Conservation (phyloP, 139 green algal species). For the Ettlia oleoabundans region DNA sequence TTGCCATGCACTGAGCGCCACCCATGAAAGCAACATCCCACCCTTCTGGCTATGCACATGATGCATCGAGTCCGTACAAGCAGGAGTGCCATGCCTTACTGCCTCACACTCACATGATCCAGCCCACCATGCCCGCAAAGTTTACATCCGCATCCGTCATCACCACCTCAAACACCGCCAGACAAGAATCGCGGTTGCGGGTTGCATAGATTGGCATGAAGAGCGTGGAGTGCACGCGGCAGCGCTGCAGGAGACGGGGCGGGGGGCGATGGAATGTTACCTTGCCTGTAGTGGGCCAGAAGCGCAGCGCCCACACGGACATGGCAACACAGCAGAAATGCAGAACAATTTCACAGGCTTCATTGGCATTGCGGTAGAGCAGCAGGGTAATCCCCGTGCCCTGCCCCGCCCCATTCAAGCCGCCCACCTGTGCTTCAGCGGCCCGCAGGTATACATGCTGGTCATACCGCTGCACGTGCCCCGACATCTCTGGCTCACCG, state of each 20-base stretch:
- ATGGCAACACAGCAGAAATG: too few species aligned
- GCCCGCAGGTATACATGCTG: slow-evolving; percentile 80
- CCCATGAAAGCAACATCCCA: not conserved
- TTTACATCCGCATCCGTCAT: slow-evolving; percentile 68
- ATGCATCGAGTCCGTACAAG: too few species aligned
- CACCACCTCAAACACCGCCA: slow-evolving; percentile 84
- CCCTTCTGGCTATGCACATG: not conserved
- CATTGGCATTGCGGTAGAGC: too few species aligned
- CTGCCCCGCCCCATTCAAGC: too few species aligned
- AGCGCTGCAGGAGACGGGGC: too few species aligned
- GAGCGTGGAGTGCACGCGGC: slow-evolving; percentile 74
- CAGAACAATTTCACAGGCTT: too few species aligned
- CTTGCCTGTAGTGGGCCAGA: too few species aligned
- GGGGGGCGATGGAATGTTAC: too few species aligned
- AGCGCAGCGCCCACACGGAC: too few species aligned
- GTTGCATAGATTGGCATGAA: slow-evolving; percentile 71
- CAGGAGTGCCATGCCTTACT: not conserved
- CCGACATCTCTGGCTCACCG: slow-evolving; percentile 80
- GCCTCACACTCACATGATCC: slow-evolving; percentile 55
- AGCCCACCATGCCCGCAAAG: slow-evolving; percentile 66
- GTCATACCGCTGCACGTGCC: slow-evolving; percentile 84
- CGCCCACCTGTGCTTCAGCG: slow-evolving; percentile 77
- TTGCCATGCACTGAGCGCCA: too few species aligned
- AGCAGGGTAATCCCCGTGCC: too few species aligned
- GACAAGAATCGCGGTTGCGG: slow-evolving; percentile 40